Conservation (phyloP, 495 filamentous ascomycete species). For the Xanthoparmelia taractica region DNA sequence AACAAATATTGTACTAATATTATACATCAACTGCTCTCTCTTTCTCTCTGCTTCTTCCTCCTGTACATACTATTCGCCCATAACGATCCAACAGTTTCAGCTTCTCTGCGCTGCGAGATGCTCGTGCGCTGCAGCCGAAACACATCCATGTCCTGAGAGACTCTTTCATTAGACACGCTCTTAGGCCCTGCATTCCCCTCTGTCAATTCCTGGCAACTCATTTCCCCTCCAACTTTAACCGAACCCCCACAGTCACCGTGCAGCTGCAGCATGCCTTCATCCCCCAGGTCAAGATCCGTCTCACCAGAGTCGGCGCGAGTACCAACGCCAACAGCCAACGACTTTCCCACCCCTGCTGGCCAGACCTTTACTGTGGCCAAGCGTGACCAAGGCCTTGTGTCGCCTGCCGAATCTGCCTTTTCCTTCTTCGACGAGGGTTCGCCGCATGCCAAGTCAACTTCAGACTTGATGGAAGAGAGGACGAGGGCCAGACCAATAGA, state of each 20-base stretch:
- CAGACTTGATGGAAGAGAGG: conserved; percentile 22
- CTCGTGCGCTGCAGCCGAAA: conserved; percentile 2
- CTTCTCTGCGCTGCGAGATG: not conserved
- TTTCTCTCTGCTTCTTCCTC: not conserved
- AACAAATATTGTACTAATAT: not conserved
- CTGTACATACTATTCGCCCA: not conserved
- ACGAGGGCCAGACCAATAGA: conserved; percentile 7
- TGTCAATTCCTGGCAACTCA: not conserved
- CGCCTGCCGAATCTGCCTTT: conserved; percentile 24
- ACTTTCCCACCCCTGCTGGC: conserved; percentile 22
- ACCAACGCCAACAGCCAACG: conserved; percentile 19
- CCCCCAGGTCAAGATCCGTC: conserved; percentile 12
- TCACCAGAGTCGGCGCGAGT: conserved; percentile 10
- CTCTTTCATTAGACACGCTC: not conserved
- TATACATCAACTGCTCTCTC: not conserved
- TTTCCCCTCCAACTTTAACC: not conserved
- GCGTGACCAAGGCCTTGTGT: conserved; percentile 24
- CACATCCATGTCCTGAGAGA: conserved; percentile 6
- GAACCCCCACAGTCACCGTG: not conserved
- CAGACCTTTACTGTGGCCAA: conserved; percentile 18
- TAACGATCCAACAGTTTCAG: not conserved
- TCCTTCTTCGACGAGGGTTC: conserved; percentile 21
- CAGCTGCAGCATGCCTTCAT: conserved; percentile 17
- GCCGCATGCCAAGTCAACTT: conserved; percentile 11
- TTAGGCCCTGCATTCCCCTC: conserved; percentile 1